Percentiles rank a stretch among this genome's conserved stretches.
phyloP scores from a whole-genome alignment of 2,329 filamentous ascomycete genomes.

The Neofusicoccum kwambonambiense region DNA sequence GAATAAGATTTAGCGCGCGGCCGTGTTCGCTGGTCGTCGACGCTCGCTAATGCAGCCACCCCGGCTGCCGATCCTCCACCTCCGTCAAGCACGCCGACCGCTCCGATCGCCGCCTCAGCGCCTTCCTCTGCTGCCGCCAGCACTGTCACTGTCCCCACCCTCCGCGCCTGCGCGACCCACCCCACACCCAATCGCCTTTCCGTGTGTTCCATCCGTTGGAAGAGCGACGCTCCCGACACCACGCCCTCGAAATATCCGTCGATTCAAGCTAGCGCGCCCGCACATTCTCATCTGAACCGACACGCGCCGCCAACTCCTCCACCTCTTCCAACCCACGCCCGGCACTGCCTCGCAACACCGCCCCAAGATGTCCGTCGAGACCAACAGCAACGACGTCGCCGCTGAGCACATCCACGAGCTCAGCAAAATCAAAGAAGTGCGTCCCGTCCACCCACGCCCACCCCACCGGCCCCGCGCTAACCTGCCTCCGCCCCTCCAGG shows the following conservation, averaged over 20 bases:
- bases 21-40: constrained; percentile 2
- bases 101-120: constrained; percentile 1
- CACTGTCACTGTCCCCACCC: background rate
- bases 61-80: constrained; percentile 13
- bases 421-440: constrained; percentile 17
- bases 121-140: background rate
- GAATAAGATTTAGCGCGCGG: constrained; percentile 17
- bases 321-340: too few relatives aligned
- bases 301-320: background rate
- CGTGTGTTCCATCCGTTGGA: too few relatives aligned
- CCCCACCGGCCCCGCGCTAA: constrained; percentile 18
- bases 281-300: too few relatives aligned
- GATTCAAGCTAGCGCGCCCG: too few relatives aligned
- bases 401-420: constrained; percentile 17
- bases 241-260: too few relatives aligned
- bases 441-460: background rate
- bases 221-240: too few relatives aligned
- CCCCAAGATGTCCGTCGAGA: background rate
- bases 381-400: background rate
- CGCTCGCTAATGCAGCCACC: constrained; percentile 8
- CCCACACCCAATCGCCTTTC: background rate
- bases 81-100: background rate
- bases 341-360: background rate
- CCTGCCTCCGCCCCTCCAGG: constrained; percentile 48
- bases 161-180: background rate